Evolutionary conservation across 352 stramenopile species (phyloP), one percentile per base, ranked within the genome.

Genomic region (Phytophthora fragariae): DNA sequence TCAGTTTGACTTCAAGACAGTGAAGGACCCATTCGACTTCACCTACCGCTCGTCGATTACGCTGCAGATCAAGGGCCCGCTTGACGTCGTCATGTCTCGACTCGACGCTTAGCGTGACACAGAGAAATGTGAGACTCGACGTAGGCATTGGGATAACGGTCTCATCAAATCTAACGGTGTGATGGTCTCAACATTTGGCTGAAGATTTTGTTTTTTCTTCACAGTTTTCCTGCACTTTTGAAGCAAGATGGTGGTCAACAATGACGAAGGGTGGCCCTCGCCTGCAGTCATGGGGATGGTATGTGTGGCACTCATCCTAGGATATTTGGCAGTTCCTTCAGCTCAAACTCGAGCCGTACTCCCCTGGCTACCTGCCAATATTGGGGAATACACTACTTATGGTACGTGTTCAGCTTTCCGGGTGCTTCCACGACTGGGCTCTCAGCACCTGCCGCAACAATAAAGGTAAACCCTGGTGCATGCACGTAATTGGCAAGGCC

Each of bases 401-500:
- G 47, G 70, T 75, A 15, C 59, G 68, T 11, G 71, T 73, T 39
- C 82, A 92, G 54, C 65, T 76, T 57, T 62, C 64, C 7, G 65
- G 60, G 5, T 76, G 77, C 12, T 80, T 91, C 49, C 80, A 92
- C 60, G 84, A 92, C 69, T 92, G 85, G 84, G 81, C 86, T 50
- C 44, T 50, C n/a, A 52, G 15, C 2, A 21, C n/a, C 1, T 50
- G 39, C 39, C 12, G 39, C 12, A 46, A 46, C 4, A n/a, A n/a
- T 15, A 12, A 46, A 46, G 39, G 39, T 35, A 82, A 84, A 68
- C 76, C 82, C 5, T 92, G 78, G 79, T 76, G 77, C 12, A 75
- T 92, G 49, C 73, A 82, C 35, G 57, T 76, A 21, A 61, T 89
- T n/a, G 84, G 85, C 11, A 67, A 77, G 3, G 76, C 70, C 10